Percentiles rank a stretch among this genome's conserved stretches.
Evolutionary conservation across 129 eudicot species (phyloP).

Genomic region (Logfia minima): DNA sequence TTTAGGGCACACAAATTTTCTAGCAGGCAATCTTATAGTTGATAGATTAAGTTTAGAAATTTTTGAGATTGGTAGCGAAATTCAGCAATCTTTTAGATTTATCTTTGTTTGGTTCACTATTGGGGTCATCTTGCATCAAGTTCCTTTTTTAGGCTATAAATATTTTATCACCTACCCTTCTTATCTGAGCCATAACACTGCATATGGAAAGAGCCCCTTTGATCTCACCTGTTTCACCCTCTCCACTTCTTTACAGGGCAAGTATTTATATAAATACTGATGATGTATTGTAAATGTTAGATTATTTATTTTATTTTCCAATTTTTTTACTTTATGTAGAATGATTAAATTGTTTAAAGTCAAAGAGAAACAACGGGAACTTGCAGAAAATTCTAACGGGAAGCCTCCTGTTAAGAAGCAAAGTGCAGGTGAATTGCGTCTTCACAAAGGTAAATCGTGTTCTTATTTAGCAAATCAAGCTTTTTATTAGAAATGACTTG

Average conservation of each 20-base stretch:
- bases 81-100: background rate
- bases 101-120: background rate
- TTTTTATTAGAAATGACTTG: too few species aligned
- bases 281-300: background rate
- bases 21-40: background rate
- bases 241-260: background rate
- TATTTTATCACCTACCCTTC: too few species aligned
- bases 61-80: background rate
- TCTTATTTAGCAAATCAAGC: background rate
- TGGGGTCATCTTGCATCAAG: background rate
- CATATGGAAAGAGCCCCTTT: too few species aligned
- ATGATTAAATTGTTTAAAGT: conserved; percentile 88
- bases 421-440: conserved; percentile 91
- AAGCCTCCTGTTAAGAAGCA: conserved; percentile 80
- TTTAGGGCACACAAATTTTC: background rate
- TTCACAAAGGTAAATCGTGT: conserved; percentile 64
- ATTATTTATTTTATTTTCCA: background rate
- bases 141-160: background rate
- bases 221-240: background rate
- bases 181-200: too few species aligned
- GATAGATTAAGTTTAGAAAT: background rate
- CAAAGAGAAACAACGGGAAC: conserved; percentile 76
- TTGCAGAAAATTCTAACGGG: conserved; percentile 83
- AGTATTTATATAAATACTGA: background rate
- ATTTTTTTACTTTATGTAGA: conserved; percentile 25